Evolutionary conservation across 768 basidiomycete genomes (phyloP).

Genomic region (Leucocoprinus leucothites): DNA sequence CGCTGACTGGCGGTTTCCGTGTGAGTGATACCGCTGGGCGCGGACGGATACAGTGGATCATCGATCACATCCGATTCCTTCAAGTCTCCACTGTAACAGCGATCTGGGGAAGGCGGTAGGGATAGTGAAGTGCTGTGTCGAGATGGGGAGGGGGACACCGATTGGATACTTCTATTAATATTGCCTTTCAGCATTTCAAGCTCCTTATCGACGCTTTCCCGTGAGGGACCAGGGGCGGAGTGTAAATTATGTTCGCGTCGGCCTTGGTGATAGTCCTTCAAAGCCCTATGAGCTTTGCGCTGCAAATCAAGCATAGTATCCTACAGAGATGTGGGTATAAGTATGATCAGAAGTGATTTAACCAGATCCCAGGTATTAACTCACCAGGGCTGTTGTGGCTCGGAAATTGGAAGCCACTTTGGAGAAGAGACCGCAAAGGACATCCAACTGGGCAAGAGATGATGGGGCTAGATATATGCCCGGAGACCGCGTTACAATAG

Average conservation of each 20-base stretch:
- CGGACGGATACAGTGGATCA: no score
- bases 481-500: slow-evolving; percentile 73
- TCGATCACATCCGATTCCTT: no score
- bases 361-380: slow-evolving; percentile 16
- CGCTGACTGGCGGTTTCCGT: no score
- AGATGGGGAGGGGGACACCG: no score
- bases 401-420: slow-evolving; percentile 65
- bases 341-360: slow-evolving; percentile 1
- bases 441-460: slow-evolving; percentile 67
- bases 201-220: no score
- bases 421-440: slow-evolving; percentile 68
- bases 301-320: slow-evolving; percentile 60
- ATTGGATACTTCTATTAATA: no score
- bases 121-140: no score
- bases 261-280: slow-evolving; percentile 54
- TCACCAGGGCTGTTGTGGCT: slow-evolving; percentile 61
- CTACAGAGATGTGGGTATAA: slow-evolving; percentile 29
- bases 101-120: no score
- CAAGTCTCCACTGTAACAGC: no score
- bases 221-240: no score
- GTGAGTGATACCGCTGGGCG: no score
- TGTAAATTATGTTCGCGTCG: slow-evolving; percentile 30
- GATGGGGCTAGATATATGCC: slow-evolving; percentile 75
- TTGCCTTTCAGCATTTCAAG: no score
- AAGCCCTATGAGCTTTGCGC: slow-evolving; percentile 59